Evolutionary conservation across 176 grass and related monocot genomes (phyloP), one percentile per base, ranked within the genome.

Genomic region (Ampelocalamus luodianensis): DNA sequence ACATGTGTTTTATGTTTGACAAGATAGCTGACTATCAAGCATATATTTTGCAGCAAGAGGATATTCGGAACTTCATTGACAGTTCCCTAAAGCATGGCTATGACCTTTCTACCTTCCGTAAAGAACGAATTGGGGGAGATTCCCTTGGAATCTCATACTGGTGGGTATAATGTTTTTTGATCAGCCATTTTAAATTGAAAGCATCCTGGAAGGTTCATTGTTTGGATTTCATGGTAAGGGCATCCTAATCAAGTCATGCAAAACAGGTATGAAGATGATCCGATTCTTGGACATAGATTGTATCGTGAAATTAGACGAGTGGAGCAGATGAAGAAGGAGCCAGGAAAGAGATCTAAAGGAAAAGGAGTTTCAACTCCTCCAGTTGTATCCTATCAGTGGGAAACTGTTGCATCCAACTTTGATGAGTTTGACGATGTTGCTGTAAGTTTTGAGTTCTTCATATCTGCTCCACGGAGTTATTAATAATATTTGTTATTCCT

Each of bases 251-350:
- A 85, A 78, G 43, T 77, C 42, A 72, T 83, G 51, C 46, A 23
- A 74, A 71, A 86, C 78, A 99, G 97, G 97, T 99, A 99, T n/a
- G 97, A 99, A 90, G 97, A 99, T 85, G 97, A 99, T 85, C 87
- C 92, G 40, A 59, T 94, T 87, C 71, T 99, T n/a, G 97, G 97
- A 26, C 93, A 99, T 89, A 84, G 93, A 82, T 82, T 99, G 51
- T 99, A 96, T 83, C 91, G 97, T 48, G 97, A 96, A 88, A 99
- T 96, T 86, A 96, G 97, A 80, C 87, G 79, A 72, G 92, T 96
- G 18, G 97, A 99, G 54, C 84, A 87, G 53, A n/a, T 82, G 23
- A 85, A 92, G 79, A 90, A 87, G 71, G 93, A 95, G 62, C 82
- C 70, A 12, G 81, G 76, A 69, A 97, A 99, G 84, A 96, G 93